phyloP scores from a whole-genome alignment of 2,329 filamentous ascomycete genomes.

The Colletotrichum sp. region DNA sequence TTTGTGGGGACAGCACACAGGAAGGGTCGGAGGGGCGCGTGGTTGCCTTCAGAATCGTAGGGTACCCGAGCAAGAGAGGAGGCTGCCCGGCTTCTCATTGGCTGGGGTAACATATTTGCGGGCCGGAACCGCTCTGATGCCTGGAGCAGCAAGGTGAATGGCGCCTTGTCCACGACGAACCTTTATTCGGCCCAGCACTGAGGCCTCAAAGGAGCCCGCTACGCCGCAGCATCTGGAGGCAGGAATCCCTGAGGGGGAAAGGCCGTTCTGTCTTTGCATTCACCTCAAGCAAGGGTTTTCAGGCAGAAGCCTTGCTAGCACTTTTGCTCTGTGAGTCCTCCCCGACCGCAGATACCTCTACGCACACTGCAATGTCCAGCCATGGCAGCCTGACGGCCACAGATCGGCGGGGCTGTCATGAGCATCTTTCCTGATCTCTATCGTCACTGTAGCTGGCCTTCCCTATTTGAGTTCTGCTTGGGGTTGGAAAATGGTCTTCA shows the following conservation, averaged over 20 bases:
- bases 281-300: neutral
- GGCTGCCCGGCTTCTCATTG: neutral
- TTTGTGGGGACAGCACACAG: neutral
- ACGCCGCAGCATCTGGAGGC: neutral
- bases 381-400: neutral
- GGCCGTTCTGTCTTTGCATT: neutral
- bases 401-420: neutral
- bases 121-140: neutral
- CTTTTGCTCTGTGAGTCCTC: neutral
- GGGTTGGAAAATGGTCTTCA: neutral
- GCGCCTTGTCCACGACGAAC: neutral
- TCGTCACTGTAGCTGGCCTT: neutral
- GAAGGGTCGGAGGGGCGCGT: neutral
- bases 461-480: neutral
- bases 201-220: neutral
- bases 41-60: neutral
- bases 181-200: neutral
- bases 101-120: neutral
- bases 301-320: neutral
- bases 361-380: neutral
- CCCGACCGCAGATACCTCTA: neutral
- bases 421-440: neutral
- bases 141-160: slow-evolving; percentile 2
- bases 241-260: neutral
- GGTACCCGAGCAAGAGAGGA: neutral